These are phyloP conservation scores for Beauveria australis DNA, from an alignment of 2,329 filamentous ascomycete species.

Conservation along the genomic window DNA sequence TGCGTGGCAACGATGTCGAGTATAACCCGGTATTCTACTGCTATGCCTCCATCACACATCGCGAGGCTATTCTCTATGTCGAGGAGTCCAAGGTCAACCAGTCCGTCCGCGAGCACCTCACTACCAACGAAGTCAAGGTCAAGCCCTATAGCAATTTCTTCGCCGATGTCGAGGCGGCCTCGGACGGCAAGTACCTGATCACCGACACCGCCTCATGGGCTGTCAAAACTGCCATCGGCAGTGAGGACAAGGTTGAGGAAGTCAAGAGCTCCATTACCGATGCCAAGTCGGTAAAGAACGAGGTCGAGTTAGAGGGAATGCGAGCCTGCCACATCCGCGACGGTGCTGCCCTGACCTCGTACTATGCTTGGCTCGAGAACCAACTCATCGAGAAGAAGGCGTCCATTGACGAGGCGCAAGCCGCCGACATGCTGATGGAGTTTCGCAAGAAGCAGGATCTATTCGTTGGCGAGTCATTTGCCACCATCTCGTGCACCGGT, in stretches of 20 bases:
- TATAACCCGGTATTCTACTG: constrained; percentile 99
- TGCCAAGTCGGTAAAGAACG: constrained; percentile 91
- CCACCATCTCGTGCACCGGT: constrained; percentile 92
- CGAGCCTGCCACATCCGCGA: constrained; percentile 87
- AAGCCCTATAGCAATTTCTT: constrained; percentile 81
- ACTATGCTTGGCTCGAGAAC: constrained; percentile 94
- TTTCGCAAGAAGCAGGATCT: constrained; percentile 59
- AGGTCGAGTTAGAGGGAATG: constrained; percentile 85
- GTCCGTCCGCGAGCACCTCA: constrained; percentile 62
- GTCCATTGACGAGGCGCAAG: constrained; percentile 77
- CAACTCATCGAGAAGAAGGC: constrained; percentile 68
- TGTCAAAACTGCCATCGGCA: constrained; percentile 75
- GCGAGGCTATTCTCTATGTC: constrained; percentile 71
- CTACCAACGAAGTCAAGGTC: constrained; percentile 59
- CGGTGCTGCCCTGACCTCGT: constrained; percentile 81
- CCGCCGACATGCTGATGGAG: constrained; percentile 82
- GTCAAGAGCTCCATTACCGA: constrained; percentile 79
- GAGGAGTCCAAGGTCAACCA: constrained; percentile 68
- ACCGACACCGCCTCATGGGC: constrained; percentile 93
- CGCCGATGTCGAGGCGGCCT: constrained; percentile 55
- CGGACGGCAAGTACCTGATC: constrained; percentile 64
- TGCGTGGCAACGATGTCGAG: constrained; percentile 88
- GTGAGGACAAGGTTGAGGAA: constrained; percentile 78
- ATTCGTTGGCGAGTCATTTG: constrained; percentile 87
- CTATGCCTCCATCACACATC: constrained; percentile 79